Conservation (phyloP, 2,329 filamentous ascomycete genomes). For the Verruconis gallopava region DNA sequence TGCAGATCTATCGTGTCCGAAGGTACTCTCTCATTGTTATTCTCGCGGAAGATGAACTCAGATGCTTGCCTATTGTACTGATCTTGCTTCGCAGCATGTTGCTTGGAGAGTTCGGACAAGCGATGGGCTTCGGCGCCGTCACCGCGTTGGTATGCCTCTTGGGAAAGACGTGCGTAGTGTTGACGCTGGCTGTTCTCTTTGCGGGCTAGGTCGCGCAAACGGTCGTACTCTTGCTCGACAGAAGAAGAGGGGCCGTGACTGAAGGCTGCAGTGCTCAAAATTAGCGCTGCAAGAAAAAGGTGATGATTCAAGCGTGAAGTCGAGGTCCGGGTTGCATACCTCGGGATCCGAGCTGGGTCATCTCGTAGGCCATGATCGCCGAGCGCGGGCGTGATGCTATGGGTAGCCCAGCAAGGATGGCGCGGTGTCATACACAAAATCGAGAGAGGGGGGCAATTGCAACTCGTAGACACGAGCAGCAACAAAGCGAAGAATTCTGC, state of each 20-base stretch:
- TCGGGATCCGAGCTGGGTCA: not conserved
- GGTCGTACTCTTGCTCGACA: conserved; percentile 80
- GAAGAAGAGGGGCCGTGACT: conserved; percentile 55
- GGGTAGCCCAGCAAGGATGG: no score
- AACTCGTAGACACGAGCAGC: no score
- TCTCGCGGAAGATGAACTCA: conserved; percentile 90
- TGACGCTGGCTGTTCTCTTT: not conserved
- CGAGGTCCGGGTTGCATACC: no score
- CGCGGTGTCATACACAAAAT: no score
- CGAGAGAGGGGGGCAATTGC: no score
- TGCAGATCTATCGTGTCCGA: conserved; percentile 86
- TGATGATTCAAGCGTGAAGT: no score
- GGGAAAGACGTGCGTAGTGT: conserved; percentile 57
- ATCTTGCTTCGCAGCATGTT: conserved; percentile 72
- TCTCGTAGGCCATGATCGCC: not conserved
- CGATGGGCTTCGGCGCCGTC: conserved; percentile 76
- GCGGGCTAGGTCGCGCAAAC: conserved; percentile 68
- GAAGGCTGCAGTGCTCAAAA: conserved; percentile 46
- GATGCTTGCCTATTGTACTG: conserved; percentile 83
- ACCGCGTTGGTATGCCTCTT: conserved; percentile 73
- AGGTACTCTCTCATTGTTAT: conserved; percentile 70
- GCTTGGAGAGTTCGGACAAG: conserved; percentile 73
- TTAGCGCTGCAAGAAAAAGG: no score
- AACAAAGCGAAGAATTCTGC: no score
- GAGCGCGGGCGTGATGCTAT: no score